A percentile compares a stretch with the other conserved stretches of the same genome.
Conservation (phyloP, 2,329 filamentous ascomycete species). For the Fusarium sp. region DNA sequence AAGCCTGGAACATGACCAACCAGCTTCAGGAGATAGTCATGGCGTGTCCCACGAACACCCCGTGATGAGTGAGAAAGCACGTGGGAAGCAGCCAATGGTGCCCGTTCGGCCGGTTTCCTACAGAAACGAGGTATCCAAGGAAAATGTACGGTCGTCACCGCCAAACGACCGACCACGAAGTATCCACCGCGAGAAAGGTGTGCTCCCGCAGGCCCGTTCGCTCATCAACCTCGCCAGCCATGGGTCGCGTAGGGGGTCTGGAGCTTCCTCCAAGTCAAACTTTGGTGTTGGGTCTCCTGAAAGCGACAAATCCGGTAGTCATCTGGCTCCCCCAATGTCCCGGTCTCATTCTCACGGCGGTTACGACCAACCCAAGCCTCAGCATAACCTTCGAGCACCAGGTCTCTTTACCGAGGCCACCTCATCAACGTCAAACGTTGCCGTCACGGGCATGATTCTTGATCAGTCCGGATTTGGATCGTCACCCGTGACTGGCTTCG, state of each 20-base stretch:
- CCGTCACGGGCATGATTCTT: constrained; percentile 59
- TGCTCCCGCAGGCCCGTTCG: constrained; percentile 40
- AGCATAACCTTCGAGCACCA: constrained; percentile 34
- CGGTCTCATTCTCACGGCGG: constrained; percentile 51
- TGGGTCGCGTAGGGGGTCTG: constrained; percentile 37
- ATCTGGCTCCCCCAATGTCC: constrained; percentile 44
- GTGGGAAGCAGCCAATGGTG: constrained; percentile 60
- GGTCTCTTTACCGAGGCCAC: constrained; percentile 52
- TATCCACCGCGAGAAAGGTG: constrained; percentile 24
- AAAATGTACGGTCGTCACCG: constrained; percentile 9
- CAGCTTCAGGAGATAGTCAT: constrained; percentile 9
- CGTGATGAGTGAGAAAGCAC: constrained; percentile 59
- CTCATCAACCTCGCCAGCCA: constrained; percentile 41
- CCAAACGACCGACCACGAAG: constrained; percentile 23
- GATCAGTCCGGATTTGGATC: constrained; percentile 52
- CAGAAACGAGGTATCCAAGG: constrained; percentile 21
- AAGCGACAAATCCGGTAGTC: constrained; percentile 27
- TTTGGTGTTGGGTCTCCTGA: constrained; percentile 40
- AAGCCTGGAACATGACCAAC: constrained; percentile 14
- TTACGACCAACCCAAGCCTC: constrained; percentile 37
- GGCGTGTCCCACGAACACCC: constrained; percentile 16
- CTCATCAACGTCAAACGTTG: constrained; percentile 56
- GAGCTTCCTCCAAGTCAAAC: constrained; percentile 39
- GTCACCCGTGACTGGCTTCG: constrained; percentile 45
- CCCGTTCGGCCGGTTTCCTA: constrained; percentile 30